Conservation (phyloP, 2,329 filamentous ascomycete species). For the Rhynchosporium secalis region DNA sequence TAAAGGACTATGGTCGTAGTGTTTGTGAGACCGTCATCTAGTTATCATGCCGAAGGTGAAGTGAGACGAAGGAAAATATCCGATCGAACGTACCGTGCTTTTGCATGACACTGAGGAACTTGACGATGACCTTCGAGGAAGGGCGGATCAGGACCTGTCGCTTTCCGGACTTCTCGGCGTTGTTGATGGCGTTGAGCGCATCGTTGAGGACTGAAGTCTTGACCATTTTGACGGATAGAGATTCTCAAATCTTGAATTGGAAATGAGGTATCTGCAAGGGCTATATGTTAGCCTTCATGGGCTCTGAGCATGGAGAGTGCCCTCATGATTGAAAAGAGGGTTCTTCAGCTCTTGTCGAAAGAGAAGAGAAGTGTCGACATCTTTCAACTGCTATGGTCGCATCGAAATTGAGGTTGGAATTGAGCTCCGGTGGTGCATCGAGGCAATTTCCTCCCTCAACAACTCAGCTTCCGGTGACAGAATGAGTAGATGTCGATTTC, state of each 20-base stretch:
- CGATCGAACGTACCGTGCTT: constrained; percentile 81
- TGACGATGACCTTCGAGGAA: constrained; percentile 99
- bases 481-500: constrained; percentile 52
- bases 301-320: constrained; percentile 68
- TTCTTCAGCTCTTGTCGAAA: constrained; percentile 66
- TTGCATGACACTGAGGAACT: constrained; percentile 99
- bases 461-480: constrained; percentile 27
- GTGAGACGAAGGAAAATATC: constrained; percentile 19
- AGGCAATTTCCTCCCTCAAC: constrained; percentile 1
- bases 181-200: constrained; percentile 99
- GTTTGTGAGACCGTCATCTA: constrained; percentile 89
- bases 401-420: constrained; percentile 13
- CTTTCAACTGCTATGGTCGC: constrained; percentile 36
- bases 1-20: constrained; percentile 98
- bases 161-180: constrained; percentile 99
- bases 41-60: constrained; percentile 93
- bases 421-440: not conserved
- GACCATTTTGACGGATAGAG: constrained; percentile 89
- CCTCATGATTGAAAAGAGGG: constrained; percentile 58
- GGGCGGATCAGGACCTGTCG: constrained; percentile 98
- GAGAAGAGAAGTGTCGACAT: constrained; percentile 61
- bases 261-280: constrained; percentile 64
- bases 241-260: constrained; percentile 73
- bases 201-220: constrained; percentile 99
- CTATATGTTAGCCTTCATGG: constrained; percentile 62